A percentile compares a stretch with the other conserved stretches of the same genome.
phyloP scores from a whole-genome alignment of 352 stramenopile species.

The Globisporangium barbulae region DNA sequence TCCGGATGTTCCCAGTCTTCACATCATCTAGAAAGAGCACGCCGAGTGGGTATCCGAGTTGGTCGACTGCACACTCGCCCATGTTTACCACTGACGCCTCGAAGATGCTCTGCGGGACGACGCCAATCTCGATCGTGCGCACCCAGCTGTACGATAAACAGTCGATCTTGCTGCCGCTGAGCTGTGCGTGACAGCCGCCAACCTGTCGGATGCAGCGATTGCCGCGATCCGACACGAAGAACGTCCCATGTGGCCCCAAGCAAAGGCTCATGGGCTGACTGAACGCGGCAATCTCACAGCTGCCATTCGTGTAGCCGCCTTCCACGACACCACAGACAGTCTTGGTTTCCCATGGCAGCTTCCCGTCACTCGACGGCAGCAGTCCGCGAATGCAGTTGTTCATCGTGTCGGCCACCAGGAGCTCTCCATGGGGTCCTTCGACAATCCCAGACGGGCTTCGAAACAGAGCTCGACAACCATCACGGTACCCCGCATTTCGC shows the following conservation, averaged over 20 bases:
- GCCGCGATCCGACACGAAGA: conserved; percentile 42
- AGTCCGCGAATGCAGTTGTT: conserved; percentile 55
- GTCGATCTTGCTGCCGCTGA: conserved; percentile 9
- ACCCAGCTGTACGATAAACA: conserved; percentile 32
- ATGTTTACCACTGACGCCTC: conserved; percentile 5
- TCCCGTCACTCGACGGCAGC: conserved; percentile 9
- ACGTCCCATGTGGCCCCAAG: conserved; percentile 20
- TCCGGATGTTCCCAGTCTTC: too few relatives aligned
- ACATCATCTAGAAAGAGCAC: conserved; percentile 1
- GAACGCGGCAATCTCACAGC: conserved; percentile 30
- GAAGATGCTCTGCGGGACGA: conserved; percentile 6
- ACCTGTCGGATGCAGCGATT: conserved; percentile 46
- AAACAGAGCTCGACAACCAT: conserved; percentile 37
- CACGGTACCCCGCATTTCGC: conserved; percentile 26
- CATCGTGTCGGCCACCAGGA: conserved; percentile 55
- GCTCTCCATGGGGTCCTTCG: conserved; percentile 22
- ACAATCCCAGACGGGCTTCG: conserved; percentile 34
- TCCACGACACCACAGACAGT: conserved; percentile 28
- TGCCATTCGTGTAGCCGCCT: conserved; percentile 31
- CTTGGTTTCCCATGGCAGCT: conserved; percentile 21
- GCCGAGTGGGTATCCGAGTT: conserved; percentile 15
- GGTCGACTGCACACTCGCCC: conserved; percentile 2
- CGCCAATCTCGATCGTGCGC: conserved; percentile 36
- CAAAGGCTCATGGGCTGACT: conserved; percentile 37
- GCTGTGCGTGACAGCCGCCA: conserved; percentile 22